These are phyloP conservation scores for Gypsophila paniculata DNA, from an alignment of 179 eudicot species.

Conservation along the genomic window DNA sequence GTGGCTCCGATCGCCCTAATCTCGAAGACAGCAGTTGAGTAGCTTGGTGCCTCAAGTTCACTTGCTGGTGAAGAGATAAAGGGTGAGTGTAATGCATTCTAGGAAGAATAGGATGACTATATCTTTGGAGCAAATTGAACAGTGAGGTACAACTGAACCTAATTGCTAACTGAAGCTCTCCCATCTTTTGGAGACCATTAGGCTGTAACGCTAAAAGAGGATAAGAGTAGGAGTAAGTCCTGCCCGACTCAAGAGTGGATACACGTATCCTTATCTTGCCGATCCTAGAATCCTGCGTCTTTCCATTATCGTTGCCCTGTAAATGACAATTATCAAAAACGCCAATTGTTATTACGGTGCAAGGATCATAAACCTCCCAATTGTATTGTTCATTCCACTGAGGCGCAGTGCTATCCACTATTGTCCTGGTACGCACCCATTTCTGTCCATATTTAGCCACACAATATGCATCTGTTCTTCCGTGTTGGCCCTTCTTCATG, in stretches of 20 bases:
- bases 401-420: slow-evolving; percentile 29
- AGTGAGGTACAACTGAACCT: slow-evolving; percentile 37
- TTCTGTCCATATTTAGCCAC: slow-evolving; percentile 40
- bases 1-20: slow-evolving; percentile 38
- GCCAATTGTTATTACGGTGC: slow-evolving; percentile 34
- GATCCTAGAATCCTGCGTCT: slow-evolving; percentile 28
- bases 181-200: slow-evolving; percentile 37
- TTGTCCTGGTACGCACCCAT: slow-evolving; percentile 37
- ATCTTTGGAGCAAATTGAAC: slow-evolving; percentile 29
- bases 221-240: slow-evolving; percentile 31
- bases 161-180: slow-evolving; percentile 36
- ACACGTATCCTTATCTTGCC: slow-evolving; percentile 42
- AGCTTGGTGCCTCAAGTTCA: slow-evolving; percentile 34
- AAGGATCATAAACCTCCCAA: slow-evolving; percentile 41
- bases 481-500: slow-evolving; percentile 25
- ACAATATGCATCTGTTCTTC: slow-evolving; percentile 30
- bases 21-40: slow-evolving; percentile 30
- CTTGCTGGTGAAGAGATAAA: slow-evolving; percentile 27
- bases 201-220: slow-evolving; percentile 31
- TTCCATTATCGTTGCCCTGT: slow-evolving; percentile 8
- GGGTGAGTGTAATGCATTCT: slow-evolving; percentile 42
- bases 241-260: slow-evolving; percentile 33
- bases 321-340: slow-evolving; percentile 37
- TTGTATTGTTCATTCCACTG: slow-evolving; percentile 42
- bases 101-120: slow-evolving; percentile 33